Percentiles rank a stretch among this genome's conserved stretches.
phyloP scores from a whole-genome alignment of 2,329 filamentous ascomycete genomes.

The Aspergillus arachidicola region DNA sequence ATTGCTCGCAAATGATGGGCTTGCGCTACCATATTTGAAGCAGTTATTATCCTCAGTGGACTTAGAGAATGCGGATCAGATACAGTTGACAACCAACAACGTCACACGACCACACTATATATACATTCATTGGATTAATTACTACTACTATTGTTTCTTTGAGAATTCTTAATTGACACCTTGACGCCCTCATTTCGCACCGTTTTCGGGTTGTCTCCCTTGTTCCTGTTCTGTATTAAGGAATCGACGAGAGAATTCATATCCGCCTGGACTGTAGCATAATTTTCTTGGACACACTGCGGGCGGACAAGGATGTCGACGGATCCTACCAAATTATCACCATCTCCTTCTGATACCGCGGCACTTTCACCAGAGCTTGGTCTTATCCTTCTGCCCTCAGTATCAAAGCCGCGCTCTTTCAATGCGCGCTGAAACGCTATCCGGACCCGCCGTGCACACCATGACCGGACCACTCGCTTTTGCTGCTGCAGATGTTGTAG shows the following conservation, averaged over 20 bases:
- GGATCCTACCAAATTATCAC: slow-evolving; percentile 38
- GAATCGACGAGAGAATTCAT: slow-evolving; percentile 18
- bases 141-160: neutral
- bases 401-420: slow-evolving; percentile 48
- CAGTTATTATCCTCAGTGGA: neutral
- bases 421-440: slow-evolving; percentile 51
- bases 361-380: slow-evolving; percentile 2
- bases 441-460: slow-evolving; percentile 46
- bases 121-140: neutral
- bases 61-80: neutral
- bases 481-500: slow-evolving; percentile 29
- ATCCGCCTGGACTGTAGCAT: slow-evolving; percentile 20
- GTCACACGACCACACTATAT: neutral
- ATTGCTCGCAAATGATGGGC: neutral
- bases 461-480: slow-evolving; percentile 52
- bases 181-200: neutral
- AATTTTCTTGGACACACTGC: slow-evolving; percentile 15
- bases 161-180: neutral
- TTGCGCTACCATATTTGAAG: neutral
- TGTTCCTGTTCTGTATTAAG: slow-evolving; percentile 14
- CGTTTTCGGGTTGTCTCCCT: neutral
- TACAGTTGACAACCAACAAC: neutral
- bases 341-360: slow-evolving; percentile 11
- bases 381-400: slow-evolving; percentile 28
- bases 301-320: slow-evolving; percentile 33